A percentile compares a stretch with the other conserved stretches of the same genome.
phyloP scores from a whole-genome alignment of 345 rosid species.

The Mangifera indica region DNA sequence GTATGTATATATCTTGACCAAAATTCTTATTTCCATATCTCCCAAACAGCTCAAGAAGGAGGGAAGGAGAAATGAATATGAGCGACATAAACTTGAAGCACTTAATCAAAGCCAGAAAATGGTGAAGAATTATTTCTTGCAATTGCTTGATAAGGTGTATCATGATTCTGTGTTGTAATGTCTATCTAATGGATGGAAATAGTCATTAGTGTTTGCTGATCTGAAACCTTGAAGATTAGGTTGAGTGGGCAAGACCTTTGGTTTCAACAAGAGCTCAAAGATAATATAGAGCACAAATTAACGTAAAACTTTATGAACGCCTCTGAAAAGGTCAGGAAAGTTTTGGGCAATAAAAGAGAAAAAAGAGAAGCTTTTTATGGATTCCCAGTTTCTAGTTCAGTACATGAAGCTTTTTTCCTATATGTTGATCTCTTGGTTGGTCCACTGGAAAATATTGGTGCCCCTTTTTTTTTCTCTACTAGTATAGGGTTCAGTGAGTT shows the following conservation, averaged over 20 bases:
- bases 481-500: too few species aligned
- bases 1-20: constrained; percentile 1
- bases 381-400: background rate
- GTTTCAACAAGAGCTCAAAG: too few species aligned
- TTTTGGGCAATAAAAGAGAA: too few species aligned
- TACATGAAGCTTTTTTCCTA: background rate
- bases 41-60: constrained; percentile 64
- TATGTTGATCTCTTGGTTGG: background rate
- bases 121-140: constrained; percentile 35
- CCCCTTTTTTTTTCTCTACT: background rate
- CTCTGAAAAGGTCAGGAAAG: too few species aligned
- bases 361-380: too few species aligned
- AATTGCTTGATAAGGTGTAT: constrained; percentile 4
- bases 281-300: too few species aligned
- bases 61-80: constrained; percentile 73
- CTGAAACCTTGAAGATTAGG: too few species aligned
- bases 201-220: background rate
- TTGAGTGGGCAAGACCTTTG: too few species aligned
- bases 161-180: background rate
- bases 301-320: too few species aligned
- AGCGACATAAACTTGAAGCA: constrained; percentile 69
- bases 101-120: constrained; percentile 72
- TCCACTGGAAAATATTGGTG: background rate
- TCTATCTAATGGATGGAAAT: background rate
- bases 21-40: constrained; percentile 13